These are phyloP conservation scores for Atalantia buxifolia DNA, from an alignment of 345 rosid species.

Conservation along the genomic window DNA sequence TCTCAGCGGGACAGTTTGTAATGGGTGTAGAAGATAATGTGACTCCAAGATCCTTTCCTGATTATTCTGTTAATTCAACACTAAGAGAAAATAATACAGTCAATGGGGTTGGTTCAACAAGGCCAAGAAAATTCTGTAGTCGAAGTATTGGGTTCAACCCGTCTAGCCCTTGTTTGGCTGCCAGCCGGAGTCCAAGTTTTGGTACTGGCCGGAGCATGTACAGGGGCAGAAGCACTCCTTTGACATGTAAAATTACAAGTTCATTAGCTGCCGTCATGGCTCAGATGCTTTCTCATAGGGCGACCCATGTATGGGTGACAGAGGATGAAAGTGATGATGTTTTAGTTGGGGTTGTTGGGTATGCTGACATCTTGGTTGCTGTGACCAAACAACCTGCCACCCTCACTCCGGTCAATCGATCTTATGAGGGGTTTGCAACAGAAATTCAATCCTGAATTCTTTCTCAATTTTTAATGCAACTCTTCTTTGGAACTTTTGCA, in stretches of 20 bases:
- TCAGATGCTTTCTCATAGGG: slow-evolving; percentile 95
- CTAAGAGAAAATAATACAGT: slow-evolving; percentile 27
- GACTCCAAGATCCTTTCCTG: slow-evolving; percentile 56
- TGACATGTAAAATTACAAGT: slow-evolving; percentile 82
- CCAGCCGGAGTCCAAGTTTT: slow-evolving; percentile 38
- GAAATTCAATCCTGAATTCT: slow-evolving; percentile 49
- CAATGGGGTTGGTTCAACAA: slow-evolving; percentile 35
- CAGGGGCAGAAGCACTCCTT: slow-evolving; percentile 87
- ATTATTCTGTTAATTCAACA: slow-evolving; percentile 44
- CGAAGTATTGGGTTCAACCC: slow-evolving; percentile 87
- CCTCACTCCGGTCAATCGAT: slow-evolving; percentile 30
- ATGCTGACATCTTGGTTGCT: slow-evolving; percentile 76
- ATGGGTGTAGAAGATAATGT: slow-evolving; percentile 90
- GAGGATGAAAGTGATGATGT: slow-evolving; percentile 74
- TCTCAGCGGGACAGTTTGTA: slow-evolving; percentile 90
- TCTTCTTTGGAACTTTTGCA: not conserved
- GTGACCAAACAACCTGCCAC: slow-evolving; percentile 68
- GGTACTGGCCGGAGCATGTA: slow-evolving; percentile 80
- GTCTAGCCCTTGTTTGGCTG: slow-evolving; percentile 12
- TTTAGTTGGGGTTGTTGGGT: slow-evolving; percentile 82
- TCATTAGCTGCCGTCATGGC: slow-evolving; percentile 98
- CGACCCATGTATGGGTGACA: slow-evolving; percentile 94
- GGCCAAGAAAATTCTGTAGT: slow-evolving; percentile 78
- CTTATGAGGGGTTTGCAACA: slow-evolving; percentile 34
- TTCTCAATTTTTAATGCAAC: not conserved